Conservation (phyloP, 495 filamentous ascomycete species). For the Penicillium soppii region DNA sequence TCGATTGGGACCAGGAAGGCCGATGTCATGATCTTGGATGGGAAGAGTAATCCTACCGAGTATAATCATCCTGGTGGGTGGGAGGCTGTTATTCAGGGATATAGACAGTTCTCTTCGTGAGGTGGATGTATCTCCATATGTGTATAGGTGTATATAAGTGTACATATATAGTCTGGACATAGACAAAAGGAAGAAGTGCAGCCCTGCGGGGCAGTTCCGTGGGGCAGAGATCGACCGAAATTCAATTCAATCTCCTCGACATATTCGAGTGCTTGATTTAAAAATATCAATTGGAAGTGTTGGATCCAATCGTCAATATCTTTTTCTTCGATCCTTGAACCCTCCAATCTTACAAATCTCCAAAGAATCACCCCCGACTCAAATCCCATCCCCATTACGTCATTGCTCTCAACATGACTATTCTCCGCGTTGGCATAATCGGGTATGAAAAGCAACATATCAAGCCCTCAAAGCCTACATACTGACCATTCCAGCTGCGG, state of each 20-base stretch:
- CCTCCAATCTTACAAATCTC: no score
- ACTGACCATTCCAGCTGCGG: slow-evolving; percentile 4
- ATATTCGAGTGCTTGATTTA: background rate
- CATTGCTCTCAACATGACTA: background rate
- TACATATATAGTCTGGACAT: background rate
- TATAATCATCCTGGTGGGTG: slow-evolving; percentile 52
- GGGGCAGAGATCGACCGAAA: background rate
- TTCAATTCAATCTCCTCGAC: background rate
- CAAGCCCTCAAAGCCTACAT: background rate
- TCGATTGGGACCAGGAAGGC: slow-evolving; percentile 42
- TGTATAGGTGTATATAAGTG: background rate
- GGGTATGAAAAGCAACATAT: background rate
- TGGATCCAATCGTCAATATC: no score
- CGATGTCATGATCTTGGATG: slow-evolving; percentile 41
- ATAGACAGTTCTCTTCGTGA: slow-evolving; percentile 21
- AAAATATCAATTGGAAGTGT: no score
- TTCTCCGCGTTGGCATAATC: slow-evolving; percentile 3
- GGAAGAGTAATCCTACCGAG: slow-evolving; percentile 31
- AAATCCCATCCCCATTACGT: background rate
- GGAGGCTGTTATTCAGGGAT: slow-evolving; percentile 57
- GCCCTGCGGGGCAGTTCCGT: background rate
- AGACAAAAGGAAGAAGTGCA: background rate
- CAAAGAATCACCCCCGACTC: no score
- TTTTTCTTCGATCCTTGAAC: no score
- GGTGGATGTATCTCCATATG: background rate